These are phyloP conservation scores for Calvatia gigantea DNA, from an alignment of 768 basidiomycete genomes.

Conservation along the genomic window DNA sequence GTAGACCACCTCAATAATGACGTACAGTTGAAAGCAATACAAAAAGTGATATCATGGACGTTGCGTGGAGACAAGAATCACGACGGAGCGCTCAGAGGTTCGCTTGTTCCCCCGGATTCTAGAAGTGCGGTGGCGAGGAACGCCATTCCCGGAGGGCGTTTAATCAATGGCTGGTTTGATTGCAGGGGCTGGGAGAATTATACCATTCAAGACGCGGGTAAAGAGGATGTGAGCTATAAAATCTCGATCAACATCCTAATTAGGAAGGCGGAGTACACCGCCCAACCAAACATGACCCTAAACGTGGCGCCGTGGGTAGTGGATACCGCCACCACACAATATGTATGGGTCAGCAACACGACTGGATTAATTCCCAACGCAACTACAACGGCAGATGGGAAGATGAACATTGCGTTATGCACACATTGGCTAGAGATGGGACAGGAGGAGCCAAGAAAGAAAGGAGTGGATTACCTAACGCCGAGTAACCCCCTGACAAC, in stretches of 20 bases:
- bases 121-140: constrained; percentile 7
- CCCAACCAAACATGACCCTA: constrained; percentile 4
- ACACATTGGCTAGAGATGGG: constrained; percentile 12
- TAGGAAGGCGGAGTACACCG: neutral
- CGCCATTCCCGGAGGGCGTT: constrained; percentile 12
- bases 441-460: neutral
- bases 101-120: constrained; percentile 13
- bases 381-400: constrained; percentile 11
- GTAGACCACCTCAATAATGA: constrained; percentile 9
- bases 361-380: constrained; percentile 14
- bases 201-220: neutral
- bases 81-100: constrained; percentile 9
- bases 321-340: constrained; percentile 7
- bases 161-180: constrained; percentile 5
- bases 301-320: neutral
- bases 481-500: constrained; percentile 2
- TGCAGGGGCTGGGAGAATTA: constrained; percentile 13
- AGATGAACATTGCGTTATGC: constrained; percentile 14
- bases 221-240: neutral
- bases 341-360: constrained; percentile 15
- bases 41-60: constrained; percentile 15
- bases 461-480: neutral
- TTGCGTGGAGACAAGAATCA: constrained; percentile 11
- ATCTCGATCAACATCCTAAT: neutral
- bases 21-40: constrained; percentile 12